A percentile compares a stretch with the other conserved stretches of the same genome.
Evolutionary conservation across 768 basidiomycete genomes (phyloP).

Genomic region (Tylopilus rubrobrunneus): DNA sequence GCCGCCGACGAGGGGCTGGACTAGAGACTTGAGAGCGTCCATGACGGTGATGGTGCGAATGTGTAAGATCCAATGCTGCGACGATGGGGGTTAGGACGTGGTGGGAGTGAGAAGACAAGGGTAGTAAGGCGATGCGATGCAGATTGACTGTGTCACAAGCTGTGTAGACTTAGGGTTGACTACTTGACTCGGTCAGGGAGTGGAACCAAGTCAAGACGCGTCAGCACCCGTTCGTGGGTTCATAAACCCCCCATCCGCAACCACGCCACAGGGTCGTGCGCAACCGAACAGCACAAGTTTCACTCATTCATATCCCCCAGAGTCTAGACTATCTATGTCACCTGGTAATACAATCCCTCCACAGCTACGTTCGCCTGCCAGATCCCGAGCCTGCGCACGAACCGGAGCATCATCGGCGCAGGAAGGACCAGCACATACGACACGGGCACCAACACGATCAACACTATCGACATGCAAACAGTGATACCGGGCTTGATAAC

Average conservation of each 20-base stretch:
- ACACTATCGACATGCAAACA: conserved; percentile 52
- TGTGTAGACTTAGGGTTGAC: conserved; percentile 14
- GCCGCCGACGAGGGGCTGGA: conserved; percentile 76
- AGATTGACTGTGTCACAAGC: conserved; percentile 11
- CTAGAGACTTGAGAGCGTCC: conserved; percentile 79
- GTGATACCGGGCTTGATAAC: conserved; percentile 84
- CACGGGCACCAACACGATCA: conserved; percentile 56
- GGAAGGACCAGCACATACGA: conserved; percentile 59
- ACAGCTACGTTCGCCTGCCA: conserved; percentile 86
- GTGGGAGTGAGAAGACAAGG: conserved; percentile 23
- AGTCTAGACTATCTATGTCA: conserved; percentile 17
- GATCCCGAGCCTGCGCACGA: conserved; percentile 60
- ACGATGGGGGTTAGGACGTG: conserved; percentile 21
- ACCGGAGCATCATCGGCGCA: conserved; percentile 62
- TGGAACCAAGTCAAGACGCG: conserved; percentile 36
- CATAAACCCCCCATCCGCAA: conserved; percentile 15
- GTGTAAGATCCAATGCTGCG: conserved; percentile 39
- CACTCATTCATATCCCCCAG: neutral
- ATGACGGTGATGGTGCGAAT: conserved; percentile 36
- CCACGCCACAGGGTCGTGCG: conserved; percentile 28
- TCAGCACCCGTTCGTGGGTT: conserved; percentile 29
- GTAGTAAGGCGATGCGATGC: neutral
- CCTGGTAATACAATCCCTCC: conserved; percentile 55
- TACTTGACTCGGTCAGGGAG: conserved; percentile 9
- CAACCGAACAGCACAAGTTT: conserved; percentile 12